Evolutionary conservation across 1,139 yeast genomes (phyloP), one percentile per base, ranked within the genome.

Genomic region (Scheffersomyces lignicola): DNA sequence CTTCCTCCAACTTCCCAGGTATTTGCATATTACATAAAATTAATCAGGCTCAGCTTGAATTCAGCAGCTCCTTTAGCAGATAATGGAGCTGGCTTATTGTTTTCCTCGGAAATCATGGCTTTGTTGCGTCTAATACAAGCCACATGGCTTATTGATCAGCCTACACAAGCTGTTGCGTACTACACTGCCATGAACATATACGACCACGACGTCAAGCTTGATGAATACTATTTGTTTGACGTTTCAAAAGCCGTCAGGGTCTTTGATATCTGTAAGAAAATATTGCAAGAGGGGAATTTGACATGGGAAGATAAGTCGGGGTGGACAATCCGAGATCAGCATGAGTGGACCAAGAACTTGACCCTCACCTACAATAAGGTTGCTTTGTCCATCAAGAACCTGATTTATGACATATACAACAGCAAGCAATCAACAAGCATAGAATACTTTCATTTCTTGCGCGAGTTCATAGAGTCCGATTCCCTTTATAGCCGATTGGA

Each of bases 341-440:
- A 69, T 3, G 65, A 65, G 31, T 82, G 85, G 80, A 60, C 61
- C 6, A 60, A 66, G 3, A 73, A 75, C 42, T 52, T 83, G 34
- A 55, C 69, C 10, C 58, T 60, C 25, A 60, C 80, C 2, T 80
- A 78, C 40, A 67, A 67, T 33, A 70, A 72, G 32, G 58, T 73
- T 4, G 65, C 83, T 51, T 58, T 60, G 26, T 60, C 76, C 4
- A 56, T 84, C 10, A 70, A 71, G 37, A 26, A 26, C 11, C 18
- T 13, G 4, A 10, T 26, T 3, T 16, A n/a, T 15, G 29, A 26
- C 18, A 26, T 26, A 7, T 26, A 26, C 18, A 71, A 64, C 21
- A 53, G 63, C 4, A 63, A 71, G 2, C 76, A 78, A 39, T 90
- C 94, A 0, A 78, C 74, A 45, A 77, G 85, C 45, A 79, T 80